phyloP scores from a whole-genome alignment of 768 basidiomycete genomes.

The Boletus rufocinnamomeus region DNA sequence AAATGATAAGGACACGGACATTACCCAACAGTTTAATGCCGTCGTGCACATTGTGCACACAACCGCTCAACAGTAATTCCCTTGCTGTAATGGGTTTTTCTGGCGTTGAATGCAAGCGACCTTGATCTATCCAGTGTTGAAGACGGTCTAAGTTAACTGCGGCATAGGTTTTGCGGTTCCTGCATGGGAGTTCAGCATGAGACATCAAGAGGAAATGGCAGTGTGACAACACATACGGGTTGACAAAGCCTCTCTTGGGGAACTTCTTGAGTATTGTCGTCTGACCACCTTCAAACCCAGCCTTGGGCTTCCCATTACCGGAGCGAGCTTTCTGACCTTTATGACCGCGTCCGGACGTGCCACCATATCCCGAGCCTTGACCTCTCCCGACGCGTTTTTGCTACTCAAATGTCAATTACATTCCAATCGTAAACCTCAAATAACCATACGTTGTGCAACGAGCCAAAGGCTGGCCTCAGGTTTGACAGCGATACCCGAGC shows the following conservation, averaged over 20 bases:
- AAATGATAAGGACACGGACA: constrained; percentile 44
- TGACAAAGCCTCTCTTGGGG: constrained; percentile 94
- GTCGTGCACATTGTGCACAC: constrained; percentile 84
- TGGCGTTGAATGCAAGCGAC: constrained; percentile 74
- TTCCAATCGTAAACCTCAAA: not conserved
- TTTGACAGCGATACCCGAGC: constrained; percentile 64
- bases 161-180: constrained; percentile 74
- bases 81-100: constrained; percentile 86
- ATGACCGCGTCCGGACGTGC: constrained; percentile 90
- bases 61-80: constrained; percentile 82
- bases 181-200: constrained; percentile 33
- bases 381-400: constrained; percentile 96
- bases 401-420: constrained; percentile 41
- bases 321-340: constrained; percentile 96
- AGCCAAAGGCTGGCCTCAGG: constrained; percentile 67
- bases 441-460: constrained; percentile 61
- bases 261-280: constrained; percentile 88
- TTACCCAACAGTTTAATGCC: constrained; percentile 91
- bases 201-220: not conserved
- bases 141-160: constrained; percentile 86
- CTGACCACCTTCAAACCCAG: constrained; percentile 95
- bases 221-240: constrained; percentile 61
- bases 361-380: constrained; percentile 87
- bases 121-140: constrained; percentile 88
- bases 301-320: constrained; percentile 78